Conservation (phyloP, 495 filamentous ascomycete species). For the Cryomyces minteri region DNA sequence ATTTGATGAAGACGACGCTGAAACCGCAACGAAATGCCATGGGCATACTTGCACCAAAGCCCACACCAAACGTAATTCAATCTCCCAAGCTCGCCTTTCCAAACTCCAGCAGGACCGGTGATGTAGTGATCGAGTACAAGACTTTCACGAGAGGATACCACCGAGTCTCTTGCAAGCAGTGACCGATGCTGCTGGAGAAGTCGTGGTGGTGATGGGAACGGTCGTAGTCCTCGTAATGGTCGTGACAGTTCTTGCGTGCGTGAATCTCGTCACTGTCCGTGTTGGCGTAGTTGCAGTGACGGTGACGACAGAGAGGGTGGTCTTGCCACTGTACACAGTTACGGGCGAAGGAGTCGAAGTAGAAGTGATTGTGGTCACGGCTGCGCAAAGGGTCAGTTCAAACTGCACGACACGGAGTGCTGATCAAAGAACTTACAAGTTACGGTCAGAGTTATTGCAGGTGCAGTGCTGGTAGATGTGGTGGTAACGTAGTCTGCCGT, state of each 20-base stretch:
- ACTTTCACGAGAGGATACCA: neutral
- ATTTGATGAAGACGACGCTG: no score
- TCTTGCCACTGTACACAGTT: constrained; percentile 2
- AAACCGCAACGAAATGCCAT: no score
- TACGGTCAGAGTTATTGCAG: constrained; percentile 10
- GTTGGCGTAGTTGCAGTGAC: neutral
- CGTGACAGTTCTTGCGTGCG: neutral
- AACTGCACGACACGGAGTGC: neutral
- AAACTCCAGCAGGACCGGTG: no score
- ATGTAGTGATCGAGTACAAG: no score
- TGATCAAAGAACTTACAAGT: constrained; percentile 1
- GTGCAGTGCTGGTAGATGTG: constrained; percentile 11
- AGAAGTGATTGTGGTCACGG: neutral
- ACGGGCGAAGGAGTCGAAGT: constrained; percentile 3
- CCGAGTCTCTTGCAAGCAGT: neutral
- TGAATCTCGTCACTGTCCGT: neutral
- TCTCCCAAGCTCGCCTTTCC: no score
- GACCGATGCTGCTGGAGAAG: neutral
- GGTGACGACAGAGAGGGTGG: neutral
- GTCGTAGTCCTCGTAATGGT: neutral
- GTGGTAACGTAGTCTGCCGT: constrained; percentile 1
- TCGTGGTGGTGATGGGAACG: neutral
- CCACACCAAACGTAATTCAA: no score
- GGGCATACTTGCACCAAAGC: no score
- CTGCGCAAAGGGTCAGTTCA: neutral